phyloP scores from a whole-genome alignment of 345 rosid genomes.

The Acer saccharum region DNA sequence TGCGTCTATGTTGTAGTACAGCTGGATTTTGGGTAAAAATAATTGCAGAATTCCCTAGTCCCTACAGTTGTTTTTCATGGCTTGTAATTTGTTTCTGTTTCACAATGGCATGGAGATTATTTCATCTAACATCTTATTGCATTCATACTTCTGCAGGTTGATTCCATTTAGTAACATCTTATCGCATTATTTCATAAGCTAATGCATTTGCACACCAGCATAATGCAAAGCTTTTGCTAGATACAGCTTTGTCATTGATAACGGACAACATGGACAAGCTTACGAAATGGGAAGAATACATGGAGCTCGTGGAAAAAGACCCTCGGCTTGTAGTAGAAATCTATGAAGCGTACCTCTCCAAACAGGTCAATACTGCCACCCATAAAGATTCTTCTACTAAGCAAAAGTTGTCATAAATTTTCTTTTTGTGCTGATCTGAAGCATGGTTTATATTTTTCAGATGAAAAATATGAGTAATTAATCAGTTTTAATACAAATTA shows the following conservation, averaged over 20 bases:
- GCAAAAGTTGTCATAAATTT: slow-evolving; percentile 4
- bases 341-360: slow-evolving; percentile 71
- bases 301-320: slow-evolving; percentile 75
- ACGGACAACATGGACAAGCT: slow-evolving; percentile 82
- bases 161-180: too few species aligned
- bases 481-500: neutral
- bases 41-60: neutral
- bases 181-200: too few species aligned
- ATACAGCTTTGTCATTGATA: slow-evolving; percentile 65
- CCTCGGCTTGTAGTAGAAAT: slow-evolving; percentile 77
- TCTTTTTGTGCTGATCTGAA: neutral
- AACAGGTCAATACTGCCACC: slow-evolving; percentile 73
- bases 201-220: slow-evolving; percentile 90
- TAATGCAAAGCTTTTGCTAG: slow-evolving; percentile 64
- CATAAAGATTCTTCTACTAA: slow-evolving; percentile 36
- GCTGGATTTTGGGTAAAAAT: slow-evolving; percentile 95
- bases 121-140: slow-evolving; percentile 18
- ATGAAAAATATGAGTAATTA: too few species aligned
- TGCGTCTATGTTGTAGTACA: slow-evolving; percentile 42
- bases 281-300: slow-evolving; percentile 61
- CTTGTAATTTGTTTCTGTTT: slow-evolving; percentile 1
- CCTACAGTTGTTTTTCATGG: slow-evolving; percentile 10
- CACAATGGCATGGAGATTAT: neutral
- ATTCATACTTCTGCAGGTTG: slow-evolving; percentile 49
- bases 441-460: neutral